phyloP scores from a whole-genome alignment of 2,329 filamentous ascomycete species.

The Fusarium pseudocircinatum region DNA sequence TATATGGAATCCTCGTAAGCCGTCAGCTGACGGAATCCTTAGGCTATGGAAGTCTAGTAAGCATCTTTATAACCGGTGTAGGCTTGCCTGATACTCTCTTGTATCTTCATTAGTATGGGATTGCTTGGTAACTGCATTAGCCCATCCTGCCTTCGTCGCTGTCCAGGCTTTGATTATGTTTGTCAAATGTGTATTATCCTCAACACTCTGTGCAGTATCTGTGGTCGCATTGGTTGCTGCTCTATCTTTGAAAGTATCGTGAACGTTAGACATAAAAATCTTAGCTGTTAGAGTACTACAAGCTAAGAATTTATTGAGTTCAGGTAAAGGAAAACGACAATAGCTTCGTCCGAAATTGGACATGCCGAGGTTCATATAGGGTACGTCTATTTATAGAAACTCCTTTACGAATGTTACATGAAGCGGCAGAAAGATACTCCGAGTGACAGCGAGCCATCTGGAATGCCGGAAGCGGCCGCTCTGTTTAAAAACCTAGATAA shows the following conservation, averaged over 20 bases:
- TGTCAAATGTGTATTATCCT: too few relatives aligned
- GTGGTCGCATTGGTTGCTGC: too few relatives aligned
- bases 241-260: too few relatives aligned
- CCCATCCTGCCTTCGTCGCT: too few relatives aligned
- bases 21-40: background rate
- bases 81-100: accelerated
- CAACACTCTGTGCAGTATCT: too few relatives aligned
- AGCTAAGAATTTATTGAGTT: background rate
- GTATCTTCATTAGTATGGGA: accelerated
- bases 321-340: too few relatives aligned
- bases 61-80: accelerated
- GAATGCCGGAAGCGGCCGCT: background rate
- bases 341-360: background rate
- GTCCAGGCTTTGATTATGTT: too few relatives aligned
- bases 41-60: accelerated
- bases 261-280: too few relatives aligned
- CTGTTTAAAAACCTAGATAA: background rate
- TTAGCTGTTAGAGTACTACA: too few relatives aligned
- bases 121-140: too few relatives aligned
- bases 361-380: background rate
- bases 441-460: background rate
- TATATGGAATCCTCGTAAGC: background rate
- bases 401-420: background rate
- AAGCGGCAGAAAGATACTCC: background rate
- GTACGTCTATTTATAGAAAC: background rate